A percentile compares a stretch with the other conserved stretches of the same genome.
phyloP scores from a whole-genome alignment of 371 early-diverging fungal species.

The Lichtheimia corymbifera region DNA sequence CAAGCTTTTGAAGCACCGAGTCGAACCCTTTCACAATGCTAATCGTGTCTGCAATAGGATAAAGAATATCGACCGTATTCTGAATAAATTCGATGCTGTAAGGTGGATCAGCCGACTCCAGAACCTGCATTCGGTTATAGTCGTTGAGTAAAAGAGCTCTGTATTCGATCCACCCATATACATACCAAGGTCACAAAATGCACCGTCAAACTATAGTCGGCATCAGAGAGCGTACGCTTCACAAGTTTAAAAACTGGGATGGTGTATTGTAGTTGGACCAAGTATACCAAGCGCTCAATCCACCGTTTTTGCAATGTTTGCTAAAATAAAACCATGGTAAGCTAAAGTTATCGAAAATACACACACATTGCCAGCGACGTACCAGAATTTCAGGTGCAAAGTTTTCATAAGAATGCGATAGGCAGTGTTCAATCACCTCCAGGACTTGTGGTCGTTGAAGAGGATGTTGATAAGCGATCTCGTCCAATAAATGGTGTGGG shows the following conservation, averaged over 20 bases:
- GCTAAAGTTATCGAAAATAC: background rate
- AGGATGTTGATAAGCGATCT: constrained; percentile 67
- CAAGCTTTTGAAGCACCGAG: constrained; percentile 1
- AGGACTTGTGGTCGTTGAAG: constrained; percentile 65
- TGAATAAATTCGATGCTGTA: constrained; percentile 49
- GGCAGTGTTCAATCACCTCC: constrained; percentile 48
- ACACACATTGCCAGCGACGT: constrained; percentile 4
- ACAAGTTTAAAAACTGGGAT: constrained; percentile 62
- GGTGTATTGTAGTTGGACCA: constrained; percentile 63
- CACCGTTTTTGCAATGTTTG: constrained; percentile 63
- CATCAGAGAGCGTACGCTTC: constrained; percentile 37
- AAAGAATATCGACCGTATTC: constrained; percentile 48
- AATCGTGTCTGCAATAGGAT: constrained; percentile 44
- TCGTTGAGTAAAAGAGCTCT: background rate
- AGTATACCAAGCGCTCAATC: constrained; percentile 63
- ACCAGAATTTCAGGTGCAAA: constrained; percentile 63
- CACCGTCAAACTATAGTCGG: constrained; percentile 61
- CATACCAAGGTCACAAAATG: constrained; percentile 56
- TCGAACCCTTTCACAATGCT: constrained; percentile 20
- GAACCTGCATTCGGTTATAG: constrained; percentile 18
- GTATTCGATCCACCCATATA: background rate
- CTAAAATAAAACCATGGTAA: constrained; percentile 26
- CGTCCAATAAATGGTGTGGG: constrained; percentile 65
- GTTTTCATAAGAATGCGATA: constrained; percentile 29
- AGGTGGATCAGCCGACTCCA: constrained; percentile 50